Evolutionary conservation across 225 moss, liverwort and hornwort genomes (phyloP), one percentile per base, ranked within the genome.

Genomic region (Polytrichum commune): DNA sequence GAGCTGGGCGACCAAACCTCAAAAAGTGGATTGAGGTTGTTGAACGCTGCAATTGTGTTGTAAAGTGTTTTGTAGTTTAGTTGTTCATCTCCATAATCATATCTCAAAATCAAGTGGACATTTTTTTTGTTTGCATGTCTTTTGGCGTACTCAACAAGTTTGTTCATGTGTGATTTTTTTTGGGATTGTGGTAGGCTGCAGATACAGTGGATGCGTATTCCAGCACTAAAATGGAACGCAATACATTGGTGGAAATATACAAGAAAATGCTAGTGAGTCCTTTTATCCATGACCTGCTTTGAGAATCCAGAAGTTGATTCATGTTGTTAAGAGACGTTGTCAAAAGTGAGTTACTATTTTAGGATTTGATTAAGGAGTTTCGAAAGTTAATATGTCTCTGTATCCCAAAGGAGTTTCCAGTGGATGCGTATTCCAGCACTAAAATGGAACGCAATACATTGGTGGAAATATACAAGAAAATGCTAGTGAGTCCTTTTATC

Each of bases 21-120:
- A 10, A 69, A 0, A 82, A 82, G 32, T 85, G 85, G 85, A 77
- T 85, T 4, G 69, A 85, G 85, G 85, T 85, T 67, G 72, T 54
- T 60, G 46, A 46, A 46, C 4, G 13, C 16, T 0, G 16, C 46
- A 46, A 16, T 46, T 46, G 16, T 46, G 46, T 3, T 46, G 2
- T 46, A 46, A 46, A 46, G 0, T 32, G 4, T 16, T 46, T 46
- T 13, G 46, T 46, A 13, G 3, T 46, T 13, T 46, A 46, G 13
- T 46, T 46, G 13, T 16, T 4, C 13, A 46, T 46, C 13, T 46
- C 13, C 4, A 13, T 46, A 0, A 46, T 46, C 13, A 2, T 16
- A 46, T 3, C 16, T 0, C 46, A 46, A 46, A 46, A 46, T 46
- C 46, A 46, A 1, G 13, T 13, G 13, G 16, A 46, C 38, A 2